Conservation (phyloP, 768 basidiomycete genomes). For the Tricholoma flavovirens region DNA sequence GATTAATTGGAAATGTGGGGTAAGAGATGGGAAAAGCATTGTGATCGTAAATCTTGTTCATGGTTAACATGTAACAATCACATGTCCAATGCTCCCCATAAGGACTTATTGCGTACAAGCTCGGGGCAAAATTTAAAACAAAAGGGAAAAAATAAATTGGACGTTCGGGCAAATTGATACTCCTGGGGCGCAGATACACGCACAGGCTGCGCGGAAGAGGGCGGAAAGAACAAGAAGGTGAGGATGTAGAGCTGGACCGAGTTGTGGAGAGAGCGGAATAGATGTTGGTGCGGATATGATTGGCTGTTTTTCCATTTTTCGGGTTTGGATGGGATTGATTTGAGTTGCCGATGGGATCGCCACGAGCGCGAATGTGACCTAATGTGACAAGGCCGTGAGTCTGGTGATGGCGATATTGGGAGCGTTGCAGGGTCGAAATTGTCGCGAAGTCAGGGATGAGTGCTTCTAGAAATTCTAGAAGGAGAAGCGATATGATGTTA, state of each 20-base stretch:
- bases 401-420: neutral
- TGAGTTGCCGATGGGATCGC: constrained; percentile 18
- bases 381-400: neutral
- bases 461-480: constrained; percentile 28
- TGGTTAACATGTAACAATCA: constrained; percentile 9
- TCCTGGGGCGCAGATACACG: no score
- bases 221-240: constrained; percentile 16
- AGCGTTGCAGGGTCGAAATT: constrained; percentile 17
- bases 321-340: constrained; percentile 12
- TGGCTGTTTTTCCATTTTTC: constrained; percentile 1
- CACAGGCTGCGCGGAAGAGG: constrained; percentile 11
- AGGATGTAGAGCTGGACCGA: constrained; percentile 1
- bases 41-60: no score
- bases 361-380: neutral
- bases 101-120: constrained; percentile 14
- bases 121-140: constrained; percentile 4
- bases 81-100: constrained; percentile 15
- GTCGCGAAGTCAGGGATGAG: constrained; percentile 3
- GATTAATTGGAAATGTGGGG: constrained; percentile 10
- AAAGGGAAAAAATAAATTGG: neutral
- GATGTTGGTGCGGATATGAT: constrained; percentile 5
- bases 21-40: constrained; percentile 10
- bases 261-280: constrained; percentile 9
- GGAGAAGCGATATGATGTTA: constrained; percentile 19
- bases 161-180: neutral